Conservation (phyloP, 345 rosid genomes). For the Lepidium africanum region DNA sequence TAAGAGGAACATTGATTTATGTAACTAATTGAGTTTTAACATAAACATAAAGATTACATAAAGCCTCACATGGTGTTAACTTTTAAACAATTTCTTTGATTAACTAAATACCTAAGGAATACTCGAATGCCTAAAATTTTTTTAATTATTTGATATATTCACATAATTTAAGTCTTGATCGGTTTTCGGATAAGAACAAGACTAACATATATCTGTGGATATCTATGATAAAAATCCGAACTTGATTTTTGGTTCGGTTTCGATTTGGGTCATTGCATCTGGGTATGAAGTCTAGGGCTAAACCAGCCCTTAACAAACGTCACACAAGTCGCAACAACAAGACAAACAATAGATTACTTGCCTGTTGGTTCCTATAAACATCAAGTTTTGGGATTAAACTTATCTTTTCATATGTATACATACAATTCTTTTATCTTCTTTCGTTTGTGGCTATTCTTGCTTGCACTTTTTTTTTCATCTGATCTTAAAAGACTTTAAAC, state of each 20-base stretch:
- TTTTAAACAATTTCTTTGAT: not conserved
- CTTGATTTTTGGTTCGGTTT: too few relatives aligned
- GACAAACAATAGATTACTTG: not conserved
- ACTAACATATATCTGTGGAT: too few relatives aligned
- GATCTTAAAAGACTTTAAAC: not conserved
- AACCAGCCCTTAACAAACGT: not conserved
- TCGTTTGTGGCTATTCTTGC: constrained; percentile 22
- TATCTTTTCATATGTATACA: not conserved
- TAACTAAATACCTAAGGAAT: too few relatives aligned
- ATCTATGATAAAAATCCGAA: too few relatives aligned
- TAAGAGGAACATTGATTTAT: not conserved
- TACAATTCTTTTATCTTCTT: not conserved
- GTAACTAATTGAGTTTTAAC: not conserved
- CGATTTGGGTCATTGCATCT: too few relatives aligned
- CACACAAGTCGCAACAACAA: not conserved
- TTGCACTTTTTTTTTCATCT: constrained; percentile 3
- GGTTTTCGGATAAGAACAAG: too few relatives aligned
- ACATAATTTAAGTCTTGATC: too few relatives aligned
- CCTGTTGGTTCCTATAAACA: not conserved
- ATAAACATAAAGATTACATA: not conserved
- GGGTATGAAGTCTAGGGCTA: too few relatives aligned
- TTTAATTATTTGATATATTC: too few relatives aligned
- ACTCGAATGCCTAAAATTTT: too few relatives aligned
- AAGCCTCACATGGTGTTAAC: not conserved
- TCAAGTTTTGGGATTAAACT: not conserved